Conservation (phyloP, 2,329 filamentous ascomycete species). For the Paraconiothyrium brasiliense region DNA sequence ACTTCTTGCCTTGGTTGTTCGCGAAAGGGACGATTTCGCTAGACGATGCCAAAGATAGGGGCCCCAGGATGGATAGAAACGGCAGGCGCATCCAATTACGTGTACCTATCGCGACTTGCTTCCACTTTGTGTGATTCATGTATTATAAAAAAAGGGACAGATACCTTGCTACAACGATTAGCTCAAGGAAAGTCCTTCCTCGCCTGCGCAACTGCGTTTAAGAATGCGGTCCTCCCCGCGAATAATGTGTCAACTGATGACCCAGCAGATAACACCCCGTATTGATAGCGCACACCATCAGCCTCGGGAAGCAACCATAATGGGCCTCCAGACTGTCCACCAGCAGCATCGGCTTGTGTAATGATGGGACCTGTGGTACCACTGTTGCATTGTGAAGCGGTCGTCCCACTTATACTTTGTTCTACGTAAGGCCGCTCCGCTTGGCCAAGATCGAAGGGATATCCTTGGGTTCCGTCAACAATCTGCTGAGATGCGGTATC, state of each 20-base stretch:
- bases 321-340: background rate
- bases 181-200: background rate
- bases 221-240: background rate
- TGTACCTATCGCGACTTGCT: background rate
- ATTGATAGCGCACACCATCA: background rate
- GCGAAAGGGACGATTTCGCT: background rate
- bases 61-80: background rate
- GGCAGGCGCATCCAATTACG: background rate
- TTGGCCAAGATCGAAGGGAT: background rate
- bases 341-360: background rate
- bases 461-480: background rate
- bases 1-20: background rate
- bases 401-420: background rate
- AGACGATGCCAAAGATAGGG: background rate
- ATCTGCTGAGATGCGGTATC: background rate
- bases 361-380: background rate
- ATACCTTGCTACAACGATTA: background rate
- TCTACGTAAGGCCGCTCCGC: background rate
- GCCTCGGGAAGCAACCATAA: background rate
- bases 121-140: background rate
- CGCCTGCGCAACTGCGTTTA: background rate
- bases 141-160: background rate
- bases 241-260: background rate
- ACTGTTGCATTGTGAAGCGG: background rate
- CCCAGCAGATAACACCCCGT: background rate